Percentiles rank a stretch among this genome's conserved stretches.
phyloP scores from a whole-genome alignment of 208 protist genomes.

The Phytomonas serpens region DNA sequence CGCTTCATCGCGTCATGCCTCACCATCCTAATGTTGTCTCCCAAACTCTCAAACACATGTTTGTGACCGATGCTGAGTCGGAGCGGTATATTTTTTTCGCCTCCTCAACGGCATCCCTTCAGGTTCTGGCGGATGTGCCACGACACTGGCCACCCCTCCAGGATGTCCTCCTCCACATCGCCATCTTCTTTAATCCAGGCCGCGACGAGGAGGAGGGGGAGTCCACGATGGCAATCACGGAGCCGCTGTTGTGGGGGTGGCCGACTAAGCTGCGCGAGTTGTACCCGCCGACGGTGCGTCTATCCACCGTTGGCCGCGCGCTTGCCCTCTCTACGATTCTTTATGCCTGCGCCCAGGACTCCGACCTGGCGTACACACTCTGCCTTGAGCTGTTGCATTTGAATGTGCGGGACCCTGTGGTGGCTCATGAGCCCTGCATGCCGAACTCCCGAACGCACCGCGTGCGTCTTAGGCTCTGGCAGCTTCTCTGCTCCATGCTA shows the following conservation, averaged over 20 bases:
- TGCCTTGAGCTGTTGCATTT: constrained; percentile 53
- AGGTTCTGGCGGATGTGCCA: constrained; percentile 40
- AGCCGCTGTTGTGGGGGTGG: constrained; percentile 55
- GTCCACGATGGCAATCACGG: constrained; percentile 60
- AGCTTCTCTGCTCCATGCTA: constrained; percentile 68
- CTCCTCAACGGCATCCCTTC: constrained; percentile 38
- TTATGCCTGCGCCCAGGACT: constrained; percentile 33
- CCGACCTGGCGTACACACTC: constrained; percentile 20
- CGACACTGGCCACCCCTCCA: constrained; percentile 33
- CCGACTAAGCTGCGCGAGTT: constrained; percentile 34
- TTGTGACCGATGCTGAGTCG: constrained; percentile 29
- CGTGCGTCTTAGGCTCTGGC: constrained; percentile 79
- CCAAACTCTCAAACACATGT: constrained; percentile 21
- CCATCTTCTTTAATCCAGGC: constrained; percentile 60
- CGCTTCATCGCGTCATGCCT: constrained; percentile 31
- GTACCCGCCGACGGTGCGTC: constrained; percentile 71
- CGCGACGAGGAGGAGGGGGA: constrained; percentile 77
- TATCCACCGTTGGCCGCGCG: constrained; percentile 60
- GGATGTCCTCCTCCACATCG: constrained; percentile 49
- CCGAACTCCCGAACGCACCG: constrained; percentile 86
- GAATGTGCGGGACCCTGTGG: constrained; percentile 40
- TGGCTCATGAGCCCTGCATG: constrained; percentile 82
- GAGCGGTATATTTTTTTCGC: constrained; percentile 64
- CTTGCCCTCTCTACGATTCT: constrained; percentile 61
- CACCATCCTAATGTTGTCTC: constrained; percentile 34